Base-by-base conservation (phyloP, 2,329 filamentous ascomycete species). In the Pseudonectria buxi region DNA sequence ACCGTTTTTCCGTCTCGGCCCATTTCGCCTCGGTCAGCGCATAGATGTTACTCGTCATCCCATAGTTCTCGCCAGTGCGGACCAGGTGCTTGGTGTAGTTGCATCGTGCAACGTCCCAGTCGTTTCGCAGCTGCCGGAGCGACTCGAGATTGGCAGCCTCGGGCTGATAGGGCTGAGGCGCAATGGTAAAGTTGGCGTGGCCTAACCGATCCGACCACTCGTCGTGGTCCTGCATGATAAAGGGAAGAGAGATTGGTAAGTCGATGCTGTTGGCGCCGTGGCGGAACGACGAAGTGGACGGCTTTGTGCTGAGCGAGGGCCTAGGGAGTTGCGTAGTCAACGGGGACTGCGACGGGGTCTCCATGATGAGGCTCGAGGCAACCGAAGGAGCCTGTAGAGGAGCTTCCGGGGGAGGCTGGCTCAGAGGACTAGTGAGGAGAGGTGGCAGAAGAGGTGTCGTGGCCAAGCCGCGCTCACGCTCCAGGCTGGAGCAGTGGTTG, bases 31-130 rank as follows among this genome's bases (percentile, higher is more conserved):
- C 81, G 1, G 89, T 95, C 37, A 92, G 71, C 33, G 73, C 76
- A 63, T 89, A 95, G 37, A 86, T 92, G 58, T 87, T 92, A 35
- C 88, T 95, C 1, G 87, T 95, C 24, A 81, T 72, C 12, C 89
- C 88, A 50, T 94, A 94, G 62, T 95, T 87, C 61, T 95, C 89
- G 37, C 85, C 83, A 0, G 86, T 92, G 39, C 87, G 83, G 10
- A 86, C 83, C 14, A 94, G 76, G 53, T 95, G 89, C 59, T 89
- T 90, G 47, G 85, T 85, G 64, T 89, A 95, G 57, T 94, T 92
- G 58, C 77, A 76, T 32, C 87, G 77, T 18, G 90, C 90, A 24
- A 76, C 64, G 50, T 90, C 82, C 88, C 89, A 95, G 53, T 94
- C 83, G 6, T 76, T 70, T 33, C 83, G 78, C 33, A 95, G 70